Evolutionary conservation across 106 monocot genomes (phyloP).

Genomic region (Vanilla planifolia): DNA sequence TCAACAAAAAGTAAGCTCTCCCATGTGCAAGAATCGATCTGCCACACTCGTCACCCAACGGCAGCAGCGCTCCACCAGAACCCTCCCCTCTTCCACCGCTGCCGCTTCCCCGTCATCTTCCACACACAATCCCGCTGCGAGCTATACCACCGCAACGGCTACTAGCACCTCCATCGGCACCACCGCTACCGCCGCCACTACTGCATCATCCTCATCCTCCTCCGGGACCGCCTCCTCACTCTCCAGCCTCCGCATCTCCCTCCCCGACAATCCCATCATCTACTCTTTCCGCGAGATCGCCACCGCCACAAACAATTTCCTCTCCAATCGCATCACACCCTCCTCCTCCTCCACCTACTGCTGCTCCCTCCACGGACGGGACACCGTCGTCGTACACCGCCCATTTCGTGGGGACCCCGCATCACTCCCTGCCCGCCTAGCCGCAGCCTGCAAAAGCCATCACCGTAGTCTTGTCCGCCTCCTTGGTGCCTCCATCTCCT

Average conservation of each 20-base stretch:
- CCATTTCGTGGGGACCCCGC: slow-evolving; percentile 25
- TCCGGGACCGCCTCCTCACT: slow-evolving; percentile 16
- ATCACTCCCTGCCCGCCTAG: slow-evolving; percentile 26
- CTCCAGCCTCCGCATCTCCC: slow-evolving; percentile 18
- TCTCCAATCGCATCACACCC: slow-evolving; percentile 24
- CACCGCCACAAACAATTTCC: slow-evolving; percentile 46
- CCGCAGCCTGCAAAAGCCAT: slow-evolving; percentile 30
- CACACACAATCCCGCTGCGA: no score
- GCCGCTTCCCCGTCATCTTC: no score
- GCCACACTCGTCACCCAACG: background rate
- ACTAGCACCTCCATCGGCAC: background rate
- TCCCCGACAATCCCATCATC: slow-evolving; percentile 16
- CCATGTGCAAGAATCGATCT: background rate
- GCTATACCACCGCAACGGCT: no score
- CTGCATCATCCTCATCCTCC: slow-evolving; percentile 6
- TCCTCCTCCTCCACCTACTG: slow-evolving; percentile 44
- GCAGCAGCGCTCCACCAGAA: background rate
- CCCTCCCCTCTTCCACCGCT: background rate
- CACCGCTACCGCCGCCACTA: background rate
- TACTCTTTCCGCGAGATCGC: slow-evolving; percentile 22
- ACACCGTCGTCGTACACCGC: slow-evolving; percentile 46
- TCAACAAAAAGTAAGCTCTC: no score
- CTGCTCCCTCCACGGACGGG: slow-evolving; percentile 41
- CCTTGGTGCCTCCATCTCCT: slow-evolving; percentile 44
- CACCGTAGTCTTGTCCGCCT: slow-evolving; percentile 45